phyloP scores from a whole-genome alignment of 306 rosid genomes.

The Nissolia schottii region DNA sequence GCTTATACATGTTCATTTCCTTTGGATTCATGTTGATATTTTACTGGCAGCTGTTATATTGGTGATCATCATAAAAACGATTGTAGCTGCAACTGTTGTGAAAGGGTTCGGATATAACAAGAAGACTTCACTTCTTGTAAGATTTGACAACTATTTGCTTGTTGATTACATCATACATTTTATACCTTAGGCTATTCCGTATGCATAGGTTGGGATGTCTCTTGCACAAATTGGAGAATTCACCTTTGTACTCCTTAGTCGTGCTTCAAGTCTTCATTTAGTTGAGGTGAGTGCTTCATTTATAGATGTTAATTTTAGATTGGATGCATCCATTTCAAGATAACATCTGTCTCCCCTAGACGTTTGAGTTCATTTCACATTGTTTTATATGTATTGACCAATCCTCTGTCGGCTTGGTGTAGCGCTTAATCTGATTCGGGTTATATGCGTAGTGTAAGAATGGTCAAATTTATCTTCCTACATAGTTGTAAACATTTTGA shows the following conservation, averaged over 20 bases:
- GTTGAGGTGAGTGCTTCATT: slow-evolving; percentile 67
- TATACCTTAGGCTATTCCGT: slow-evolving; percentile 51
- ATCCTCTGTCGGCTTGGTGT: no score
- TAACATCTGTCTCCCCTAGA: background rate
- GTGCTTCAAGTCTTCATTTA: slow-evolving; percentile 95
- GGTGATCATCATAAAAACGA: slow-evolving; percentile 81
- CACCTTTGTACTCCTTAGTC: slow-evolving; percentile 92
- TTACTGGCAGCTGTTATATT: slow-evolving; percentile 89
- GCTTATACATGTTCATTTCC: slow-evolving; percentile 94
- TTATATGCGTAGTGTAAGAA: slow-evolving; percentile 1
- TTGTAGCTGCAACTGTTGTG: slow-evolving; percentile 72
- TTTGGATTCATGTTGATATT: slow-evolving; percentile 93
- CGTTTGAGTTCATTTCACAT: background rate
- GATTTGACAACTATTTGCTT: slow-evolving; percentile 32
- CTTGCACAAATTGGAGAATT: slow-evolving; percentile 97
- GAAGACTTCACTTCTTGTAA: slow-evolving; percentile 87
- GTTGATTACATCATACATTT: slow-evolving; percentile 33
- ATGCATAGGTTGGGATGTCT: slow-evolving; percentile 91
- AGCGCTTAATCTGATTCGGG: slow-evolving; percentile 1
- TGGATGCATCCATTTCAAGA: background rate
- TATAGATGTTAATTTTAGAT: background rate
- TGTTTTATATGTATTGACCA: no score
- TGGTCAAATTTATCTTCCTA: slow-evolving; percentile 9
- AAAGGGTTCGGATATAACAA: slow-evolving; percentile 90
- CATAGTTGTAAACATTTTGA: background rate